phyloP scores from a whole-genome alignment of 2,329 filamentous ascomycete genomes.

The Plectosphaerella plurivora region DNA sequence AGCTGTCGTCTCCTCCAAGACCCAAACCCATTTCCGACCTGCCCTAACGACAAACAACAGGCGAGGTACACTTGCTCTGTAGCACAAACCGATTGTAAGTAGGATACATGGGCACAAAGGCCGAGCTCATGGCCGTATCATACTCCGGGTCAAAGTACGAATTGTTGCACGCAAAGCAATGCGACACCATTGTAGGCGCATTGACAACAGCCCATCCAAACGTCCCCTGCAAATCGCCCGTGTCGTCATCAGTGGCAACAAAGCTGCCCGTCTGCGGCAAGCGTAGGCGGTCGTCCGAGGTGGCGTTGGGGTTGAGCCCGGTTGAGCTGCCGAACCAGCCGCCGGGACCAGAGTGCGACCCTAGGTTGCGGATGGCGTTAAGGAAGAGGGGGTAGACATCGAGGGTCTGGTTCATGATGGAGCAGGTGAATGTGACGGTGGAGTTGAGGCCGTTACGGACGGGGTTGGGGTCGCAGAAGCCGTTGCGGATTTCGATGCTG shows the following conservation, averaged over 20 bases:
- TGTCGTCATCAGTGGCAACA: conserved; percentile 6
- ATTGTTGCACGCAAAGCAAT: conserved; percentile 10
- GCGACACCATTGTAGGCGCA: conserved; percentile 1
- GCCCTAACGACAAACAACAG: conserved; percentile 6
- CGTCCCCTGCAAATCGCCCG: conserved; percentile 6
- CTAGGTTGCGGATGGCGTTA: conserved; percentile 10
- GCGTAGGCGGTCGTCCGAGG: conserved; percentile 8
- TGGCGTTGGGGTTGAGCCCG: conserved; percentile 8
- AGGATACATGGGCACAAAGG: conserved; percentile 9
- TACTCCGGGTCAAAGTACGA: conserved; percentile 8
- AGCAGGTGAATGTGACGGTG: conserved; percentile 8
- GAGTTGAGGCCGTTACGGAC: conserved; percentile 9
- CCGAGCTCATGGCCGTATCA: conserved; percentile 7
- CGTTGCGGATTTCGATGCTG: conserved; percentile 7
- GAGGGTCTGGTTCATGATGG: conserved; percentile 5
- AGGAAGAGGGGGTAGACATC: conserved; percentile 9
- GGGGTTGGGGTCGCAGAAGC: conserved; percentile 8
- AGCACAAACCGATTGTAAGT: conserved; percentile 8
- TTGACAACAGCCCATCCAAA: conserved; percentile 9
- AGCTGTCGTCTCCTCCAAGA: too few relatives aligned
- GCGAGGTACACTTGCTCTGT: conserved; percentile 8
- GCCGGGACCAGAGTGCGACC: conserved; percentile 4
- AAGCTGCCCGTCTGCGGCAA: conserved; percentile 7
- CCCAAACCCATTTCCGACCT: not conserved
- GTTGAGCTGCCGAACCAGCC: conserved; percentile 4